Evolutionary conservation across 352 stramenopile species (phyloP), one percentile per base, ranked within the genome.

Genomic region (Phytophthora litchii): DNA sequence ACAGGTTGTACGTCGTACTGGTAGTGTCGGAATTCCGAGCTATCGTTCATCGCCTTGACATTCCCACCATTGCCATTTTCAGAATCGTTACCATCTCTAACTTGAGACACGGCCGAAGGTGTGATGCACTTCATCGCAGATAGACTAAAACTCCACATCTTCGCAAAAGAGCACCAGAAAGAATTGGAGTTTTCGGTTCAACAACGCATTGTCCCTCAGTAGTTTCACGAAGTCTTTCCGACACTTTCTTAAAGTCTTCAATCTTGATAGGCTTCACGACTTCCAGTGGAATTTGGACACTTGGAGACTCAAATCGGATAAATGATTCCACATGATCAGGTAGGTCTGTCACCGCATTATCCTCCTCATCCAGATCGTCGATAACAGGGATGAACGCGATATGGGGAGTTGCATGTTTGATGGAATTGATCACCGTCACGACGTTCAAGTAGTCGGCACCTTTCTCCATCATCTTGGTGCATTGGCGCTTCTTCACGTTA

Each of bases 351-450:
- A 40, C 13, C 1, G 20, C 27, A 20, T 57, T 55, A 6, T 47
- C 40, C 13, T 25, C 35, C 27, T 72, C 63, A 5, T 67, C 52
- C 11, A 67, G 47, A n/a, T 17, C 44, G n/a, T 38, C 14, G 4
- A 67, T 40, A 6, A 29, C 29, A 3, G 63, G 63, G 13, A 72
- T 47, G 12, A 72, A 55, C 1, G 13, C 19, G 41, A 72, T 54
- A 3, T 54, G 20, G 0, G 40, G 31, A 4, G 63, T 64, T 11
- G 23, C 41, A 21, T 64, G 38, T 6, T 40, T 42, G 13, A 31
- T 25, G 19, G 34, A 34, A 23, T 72, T 59, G 17, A 67, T 36
- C 17, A 63, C 0, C 19, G 32, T 37, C 5, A 48, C 55, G n/a
- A 64, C 41, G 34, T 49, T 31, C 16, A 31, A 9, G 11, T 43